These are phyloP conservation scores for Ogataea nonfermentans DNA, from an alignment of 805 yeast genomes.

Conservation along the genomic window DNA sequence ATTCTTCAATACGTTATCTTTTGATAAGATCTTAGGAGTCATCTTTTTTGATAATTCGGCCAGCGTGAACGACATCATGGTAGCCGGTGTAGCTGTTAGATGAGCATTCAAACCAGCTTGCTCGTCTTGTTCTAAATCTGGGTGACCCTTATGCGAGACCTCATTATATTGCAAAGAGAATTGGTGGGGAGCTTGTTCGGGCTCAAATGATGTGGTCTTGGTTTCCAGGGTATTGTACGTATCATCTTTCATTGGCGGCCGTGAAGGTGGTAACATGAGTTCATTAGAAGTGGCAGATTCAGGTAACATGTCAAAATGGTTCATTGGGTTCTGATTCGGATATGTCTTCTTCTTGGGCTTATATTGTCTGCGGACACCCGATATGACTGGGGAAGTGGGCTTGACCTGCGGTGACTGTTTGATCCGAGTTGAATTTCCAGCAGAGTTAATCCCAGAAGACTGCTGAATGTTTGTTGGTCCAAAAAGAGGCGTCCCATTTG, in stretches of 20 bases:
- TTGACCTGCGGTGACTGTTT: slow-evolving; percentile 41
- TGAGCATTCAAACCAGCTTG: slow-evolving; percentile 11
- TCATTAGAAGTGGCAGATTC: slow-evolving; percentile 34
- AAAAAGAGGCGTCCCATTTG: slow-evolving; percentile 39
- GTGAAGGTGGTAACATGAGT: slow-evolving; percentile 28
- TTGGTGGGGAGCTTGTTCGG: not conserved
- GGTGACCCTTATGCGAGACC: not conserved
- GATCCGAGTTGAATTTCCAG: slow-evolving; percentile 3
- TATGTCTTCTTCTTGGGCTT: slow-evolving; percentile 11
- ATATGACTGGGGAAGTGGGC: slow-evolving; percentile 17
- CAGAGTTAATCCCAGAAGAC: slow-evolving; percentile 2
- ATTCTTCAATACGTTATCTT: slow-evolving; percentile 32
- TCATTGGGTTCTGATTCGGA: slow-evolving; percentile 3
- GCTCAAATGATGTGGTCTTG: not conserved
- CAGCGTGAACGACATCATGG: slow-evolving; percentile 31
- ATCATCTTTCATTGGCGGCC: slow-evolving; percentile 12
- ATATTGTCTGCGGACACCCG: slow-evolving; percentile 10
- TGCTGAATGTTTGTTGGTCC: slow-evolving; percentile 29
- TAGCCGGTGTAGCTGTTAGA: slow-evolving; percentile 32
- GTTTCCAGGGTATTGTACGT: not conserved
- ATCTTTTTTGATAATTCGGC: slow-evolving; percentile 5
- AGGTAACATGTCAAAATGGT: slow-evolving; percentile 30
- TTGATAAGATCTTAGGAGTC: slow-evolving; percentile 16
- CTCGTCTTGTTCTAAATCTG: not conserved
- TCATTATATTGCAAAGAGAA: not conserved